Evolutionary conservation across 2,329 filamentous ascomycete genomes (phyloP).

Genomic region (Trichoderma atroviride): DNA sequence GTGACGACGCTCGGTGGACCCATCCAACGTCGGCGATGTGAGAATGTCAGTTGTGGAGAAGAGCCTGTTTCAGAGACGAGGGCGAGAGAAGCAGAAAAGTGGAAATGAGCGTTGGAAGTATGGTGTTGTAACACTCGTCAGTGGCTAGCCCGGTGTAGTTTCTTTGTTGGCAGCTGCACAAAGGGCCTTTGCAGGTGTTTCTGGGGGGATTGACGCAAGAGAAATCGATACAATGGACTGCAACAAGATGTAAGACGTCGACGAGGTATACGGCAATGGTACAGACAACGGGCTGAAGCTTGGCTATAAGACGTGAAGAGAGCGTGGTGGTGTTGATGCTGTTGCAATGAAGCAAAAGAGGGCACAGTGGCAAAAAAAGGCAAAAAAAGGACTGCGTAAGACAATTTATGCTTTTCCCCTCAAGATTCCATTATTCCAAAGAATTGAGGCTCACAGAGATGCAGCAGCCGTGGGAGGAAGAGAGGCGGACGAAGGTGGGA

Average conservation of each 20-base stretch:
- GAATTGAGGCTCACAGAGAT: not conserved
- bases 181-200: not conserved
- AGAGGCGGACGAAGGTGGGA: not conserved
- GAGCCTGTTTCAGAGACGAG: not conserved
- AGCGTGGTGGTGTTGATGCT: not conserved
- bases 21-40: constrained; percentile 14
- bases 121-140: not conserved
- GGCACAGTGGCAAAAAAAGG: not conserved
- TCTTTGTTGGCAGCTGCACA: not conserved
- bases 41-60: constrained; percentile 6
- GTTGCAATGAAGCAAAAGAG: not conserved
- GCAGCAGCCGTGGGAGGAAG: not conserved
- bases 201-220: not conserved
- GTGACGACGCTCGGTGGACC: constrained; percentile 5
- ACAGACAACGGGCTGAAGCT: not conserved
- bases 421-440: constrained; percentile 11
- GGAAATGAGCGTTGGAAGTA: constrained; percentile 4
- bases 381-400: constrained; percentile 9
- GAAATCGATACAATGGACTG: not conserved
- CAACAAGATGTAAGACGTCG: not conserved
- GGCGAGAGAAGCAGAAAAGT: not conserved
- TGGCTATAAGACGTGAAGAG: not conserved
- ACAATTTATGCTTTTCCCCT: not conserved
- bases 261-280: not conserved
- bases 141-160: not conserved